Evolutionary conservation across 1,284 basidiomycete genomes (phyloP).

Genomic region (Cryptococcus maquisensis): DNA sequence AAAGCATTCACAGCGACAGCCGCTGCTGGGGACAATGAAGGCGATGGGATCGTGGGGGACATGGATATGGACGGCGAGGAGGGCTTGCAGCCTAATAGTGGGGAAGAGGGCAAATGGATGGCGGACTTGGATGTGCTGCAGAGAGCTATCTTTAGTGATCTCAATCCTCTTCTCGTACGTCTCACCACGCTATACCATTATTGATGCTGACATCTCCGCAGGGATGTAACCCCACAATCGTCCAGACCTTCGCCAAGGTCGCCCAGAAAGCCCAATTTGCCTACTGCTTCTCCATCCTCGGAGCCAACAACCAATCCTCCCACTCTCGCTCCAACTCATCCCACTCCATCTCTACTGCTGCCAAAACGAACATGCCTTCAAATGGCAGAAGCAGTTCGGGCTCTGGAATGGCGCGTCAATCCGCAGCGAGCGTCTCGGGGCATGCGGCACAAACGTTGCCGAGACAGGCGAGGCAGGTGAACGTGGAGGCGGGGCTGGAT

Average conservation of each 20-base stretch:
- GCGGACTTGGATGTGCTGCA: slow-evolving; percentile 73
- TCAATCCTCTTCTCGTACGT: slow-evolving; percentile 84
- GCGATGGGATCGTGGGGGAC: slow-evolving; percentile 60
- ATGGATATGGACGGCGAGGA: slow-evolving; percentile 50
- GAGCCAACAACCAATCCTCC: slow-evolving; percentile 60
- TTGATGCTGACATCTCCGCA: slow-evolving; percentile 32
- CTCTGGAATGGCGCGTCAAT: background rate
- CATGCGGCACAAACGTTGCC: slow-evolving; percentile 21
- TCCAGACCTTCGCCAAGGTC: slow-evolving; percentile 89
- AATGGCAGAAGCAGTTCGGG: background rate
- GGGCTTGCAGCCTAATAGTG: slow-evolving; percentile 1
- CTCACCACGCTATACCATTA: background rate
- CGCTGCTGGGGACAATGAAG: slow-evolving; percentile 11
- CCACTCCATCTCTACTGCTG: slow-evolving; percentile 8
- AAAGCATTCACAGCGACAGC: slow-evolving; percentile 47
- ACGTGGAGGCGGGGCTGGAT: slow-evolving; percentile 70
- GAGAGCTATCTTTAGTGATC: slow-evolving; percentile 70
- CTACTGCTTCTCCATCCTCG: slow-evolving; percentile 92
- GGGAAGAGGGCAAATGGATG: slow-evolving; percentile 70
- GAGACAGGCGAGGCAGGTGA: slow-evolving; percentile 38
- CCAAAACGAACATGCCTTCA: slow-evolving; percentile 9
- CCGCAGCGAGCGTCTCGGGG: background rate
- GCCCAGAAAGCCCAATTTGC: slow-evolving; percentile 87
- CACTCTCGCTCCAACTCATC: slow-evolving; percentile 23
- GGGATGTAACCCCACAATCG: slow-evolving; percentile 86